These are phyloP conservation scores for Fragosphaeria purpurea DNA, from an alignment of 2,329 filamentous ascomycete genomes.

Conservation along the genomic window DNA sequence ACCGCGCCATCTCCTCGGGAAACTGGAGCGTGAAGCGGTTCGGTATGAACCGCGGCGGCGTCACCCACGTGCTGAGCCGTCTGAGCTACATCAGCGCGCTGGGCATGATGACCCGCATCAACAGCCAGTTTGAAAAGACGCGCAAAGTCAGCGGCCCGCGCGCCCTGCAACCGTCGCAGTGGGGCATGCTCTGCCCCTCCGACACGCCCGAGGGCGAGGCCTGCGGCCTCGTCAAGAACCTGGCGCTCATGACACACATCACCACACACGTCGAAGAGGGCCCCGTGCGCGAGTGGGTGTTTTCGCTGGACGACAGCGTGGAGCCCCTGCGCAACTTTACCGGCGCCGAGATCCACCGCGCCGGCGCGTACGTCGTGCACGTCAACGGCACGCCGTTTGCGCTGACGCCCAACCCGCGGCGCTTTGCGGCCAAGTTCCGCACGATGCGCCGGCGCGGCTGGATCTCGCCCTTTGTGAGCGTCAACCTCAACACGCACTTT, in stretches of 20 bases:
- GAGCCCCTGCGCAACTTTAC: constrained; percentile 59
- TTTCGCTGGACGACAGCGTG: constrained; percentile 76
- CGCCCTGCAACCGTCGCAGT: constrained; percentile 93
- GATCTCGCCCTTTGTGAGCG: constrained; percentile 92
- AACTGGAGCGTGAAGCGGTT: constrained; percentile 98
- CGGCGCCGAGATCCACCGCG: constrained; percentile 76
- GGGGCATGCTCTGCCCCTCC: constrained; percentile 94
- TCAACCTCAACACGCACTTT: constrained; percentile 91
- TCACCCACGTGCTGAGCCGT: constrained; percentile 90
- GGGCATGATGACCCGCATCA: constrained; percentile 99
- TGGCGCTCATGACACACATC: constrained; percentile 98
- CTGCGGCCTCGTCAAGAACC: constrained; percentile 93
- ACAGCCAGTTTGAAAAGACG: constrained; percentile 97
- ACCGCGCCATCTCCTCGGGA: constrained; percentile 90
- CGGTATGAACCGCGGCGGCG: constrained; percentile 94
- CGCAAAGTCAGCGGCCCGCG: constrained; percentile 91
- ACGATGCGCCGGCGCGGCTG: constrained; percentile 79
- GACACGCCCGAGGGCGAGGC: constrained; percentile 98
- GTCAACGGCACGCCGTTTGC: constrained; percentile 93
- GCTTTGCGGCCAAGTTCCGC: constrained; percentile 77
- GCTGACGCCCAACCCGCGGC: constrained; percentile 73
- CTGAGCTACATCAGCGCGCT: constrained; percentile 93
- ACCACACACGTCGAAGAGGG: constrained; percentile 93
- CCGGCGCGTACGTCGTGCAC: constrained; percentile 80
- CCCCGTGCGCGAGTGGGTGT: constrained; percentile 77